Evolutionary conservation across 2,329 filamentous ascomycete genomes (phyloP).

Genomic region (Talaromyces albobiverticillius): DNA sequence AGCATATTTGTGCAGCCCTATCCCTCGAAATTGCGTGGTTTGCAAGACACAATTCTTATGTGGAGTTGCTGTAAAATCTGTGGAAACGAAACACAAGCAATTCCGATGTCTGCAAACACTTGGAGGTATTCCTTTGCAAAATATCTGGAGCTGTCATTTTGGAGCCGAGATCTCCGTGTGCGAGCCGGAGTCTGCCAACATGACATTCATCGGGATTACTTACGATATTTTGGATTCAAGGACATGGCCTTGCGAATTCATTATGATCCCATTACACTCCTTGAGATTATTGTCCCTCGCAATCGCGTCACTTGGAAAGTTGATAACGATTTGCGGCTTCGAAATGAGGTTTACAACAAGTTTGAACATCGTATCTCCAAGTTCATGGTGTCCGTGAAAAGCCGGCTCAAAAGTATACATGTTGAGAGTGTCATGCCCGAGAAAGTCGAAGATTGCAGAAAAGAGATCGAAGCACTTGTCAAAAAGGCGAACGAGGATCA

Average conservation of each 20-base stretch:
- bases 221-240: slow-evolving; percentile 86
- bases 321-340: slow-evolving; percentile 84
- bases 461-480: slow-evolving; percentile 73
- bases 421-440: slow-evolving; percentile 88
- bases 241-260: slow-evolving; percentile 85
- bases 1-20: slow-evolving; percentile 84
- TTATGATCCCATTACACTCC: slow-evolving; percentile 85
- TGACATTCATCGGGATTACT: slow-evolving; percentile 87
- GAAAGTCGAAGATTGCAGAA: slow-evolving; percentile 75
- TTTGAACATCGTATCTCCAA: slow-evolving; percentile 78
- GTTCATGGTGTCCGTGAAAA: slow-evolving; percentile 84
- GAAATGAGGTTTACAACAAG: slow-evolving; percentile 83
- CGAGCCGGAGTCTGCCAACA: slow-evolving; percentile 77
- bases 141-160: slow-evolving; percentile 96
- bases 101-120: slow-evolving; percentile 87
- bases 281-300: slow-evolving; percentile 91
- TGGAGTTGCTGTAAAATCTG: slow-evolving; percentile 97
- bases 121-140: slow-evolving; percentile 99
- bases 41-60: slow-evolving; percentile 82
- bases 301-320: slow-evolving; percentile 96
- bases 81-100: slow-evolving; percentile 82
- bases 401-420: slow-evolving; percentile 81
- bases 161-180: slow-evolving; percentile 78
- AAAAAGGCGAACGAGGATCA: slow-evolving; percentile 85
- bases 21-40: slow-evolving; percentile 61